These are phyloP conservation scores for Medicago truncatula DNA, from an alignment of 306 rosid genomes.

Conservation along the genomic window DNA sequence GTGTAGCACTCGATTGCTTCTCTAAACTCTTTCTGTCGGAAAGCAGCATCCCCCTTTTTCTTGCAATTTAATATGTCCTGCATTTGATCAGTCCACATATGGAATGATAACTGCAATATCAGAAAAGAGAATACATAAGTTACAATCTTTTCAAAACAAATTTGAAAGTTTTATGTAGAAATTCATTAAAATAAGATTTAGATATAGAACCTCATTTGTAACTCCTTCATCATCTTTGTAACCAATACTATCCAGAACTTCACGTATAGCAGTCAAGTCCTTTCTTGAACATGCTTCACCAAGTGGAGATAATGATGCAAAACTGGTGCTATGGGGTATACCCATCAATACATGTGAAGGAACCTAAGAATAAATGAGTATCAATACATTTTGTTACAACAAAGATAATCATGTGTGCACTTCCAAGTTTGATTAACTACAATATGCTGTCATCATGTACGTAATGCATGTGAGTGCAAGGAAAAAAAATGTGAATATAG, in stretches of 20 bases:
- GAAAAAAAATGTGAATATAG: constrained; percentile 1
- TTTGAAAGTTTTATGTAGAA: neutral
- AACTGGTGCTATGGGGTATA: constrained; percentile 57
- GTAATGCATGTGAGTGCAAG: neutral
- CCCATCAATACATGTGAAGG: constrained; percentile 81
- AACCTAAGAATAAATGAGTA: constrained; percentile 52
- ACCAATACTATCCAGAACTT: constrained; percentile 71
- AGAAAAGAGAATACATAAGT: constrained; percentile 36
- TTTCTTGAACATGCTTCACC: constrained; percentile 88
- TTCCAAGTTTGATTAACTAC: constrained; percentile 11
- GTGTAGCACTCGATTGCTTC: constrained; percentile 70
- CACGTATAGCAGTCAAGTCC: constrained; percentile 81
- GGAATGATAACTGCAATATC: constrained; percentile 70
- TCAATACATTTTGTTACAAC: constrained; percentile 1
- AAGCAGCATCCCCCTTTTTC: constrained; percentile 75
- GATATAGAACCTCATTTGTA: constrained; percentile 66
- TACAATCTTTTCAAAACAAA: constrained; percentile 25
- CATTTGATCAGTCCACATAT: constrained; percentile 89
- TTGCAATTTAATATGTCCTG: constrained; percentile 78
- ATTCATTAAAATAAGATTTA: constrained; percentile 21
- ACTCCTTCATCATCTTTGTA: constrained; percentile 86
- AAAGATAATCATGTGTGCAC: constrained; percentile 3
- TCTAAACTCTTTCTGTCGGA: constrained; percentile 66
- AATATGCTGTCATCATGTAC: neutral
- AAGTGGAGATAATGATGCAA: constrained; percentile 67